phyloP scores from a whole-genome alignment of 192 early-diverging fungal species.

The Physocladia obscura region DNA sequence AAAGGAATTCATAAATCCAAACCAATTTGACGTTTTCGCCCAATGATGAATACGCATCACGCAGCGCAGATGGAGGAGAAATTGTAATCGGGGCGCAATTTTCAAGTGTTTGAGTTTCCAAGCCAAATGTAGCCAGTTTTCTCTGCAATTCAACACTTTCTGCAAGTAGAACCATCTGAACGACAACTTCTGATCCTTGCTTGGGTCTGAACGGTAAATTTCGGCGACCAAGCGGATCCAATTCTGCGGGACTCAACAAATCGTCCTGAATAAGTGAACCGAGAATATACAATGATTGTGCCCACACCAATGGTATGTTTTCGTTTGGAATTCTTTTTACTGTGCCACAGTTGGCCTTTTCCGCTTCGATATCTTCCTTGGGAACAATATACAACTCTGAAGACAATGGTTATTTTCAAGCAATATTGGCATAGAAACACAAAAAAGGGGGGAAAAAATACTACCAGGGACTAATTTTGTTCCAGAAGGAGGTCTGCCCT shows the following conservation, averaged over 20 bases:
- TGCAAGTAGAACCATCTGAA: slow-evolving; percentile 75
- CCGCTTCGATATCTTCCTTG: slow-evolving; percentile 64
- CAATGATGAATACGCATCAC: slow-evolving; percentile 72
- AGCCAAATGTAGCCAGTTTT: slow-evolving; percentile 66
- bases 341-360: slow-evolving; percentile 67
- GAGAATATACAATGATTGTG: slow-evolving; percentile 76
- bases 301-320: slow-evolving; percentile 86
- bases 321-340: slow-evolving; percentile 77
- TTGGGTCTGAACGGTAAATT: slow-evolving; percentile 53
- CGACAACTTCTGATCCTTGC: slow-evolving; percentile 57
- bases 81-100: slow-evolving; percentile 70
- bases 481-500: slow-evolving; percentile 28
- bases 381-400: slow-evolving; percentile 81
- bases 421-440: too few species aligned
- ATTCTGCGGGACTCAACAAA: slow-evolving; percentile 70
- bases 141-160: slow-evolving; percentile 73
- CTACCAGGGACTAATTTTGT: slow-evolving; percentile 40
- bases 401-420: slow-evolving; percentile 13
- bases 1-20: neutral
- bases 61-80: slow-evolving; percentile 66
- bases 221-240: slow-evolving; percentile 80
- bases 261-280: slow-evolving; percentile 77
- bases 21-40: slow-evolving; percentile 72
- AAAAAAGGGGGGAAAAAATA: neutral
- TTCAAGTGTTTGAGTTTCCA: slow-evolving; percentile 76